A percentile compares a stretch with the other conserved stretches of the same genome.
Conservation (phyloP, 1,284 basidiomycete genomes). For the Butyriboletus appendiculatus region DNA sequence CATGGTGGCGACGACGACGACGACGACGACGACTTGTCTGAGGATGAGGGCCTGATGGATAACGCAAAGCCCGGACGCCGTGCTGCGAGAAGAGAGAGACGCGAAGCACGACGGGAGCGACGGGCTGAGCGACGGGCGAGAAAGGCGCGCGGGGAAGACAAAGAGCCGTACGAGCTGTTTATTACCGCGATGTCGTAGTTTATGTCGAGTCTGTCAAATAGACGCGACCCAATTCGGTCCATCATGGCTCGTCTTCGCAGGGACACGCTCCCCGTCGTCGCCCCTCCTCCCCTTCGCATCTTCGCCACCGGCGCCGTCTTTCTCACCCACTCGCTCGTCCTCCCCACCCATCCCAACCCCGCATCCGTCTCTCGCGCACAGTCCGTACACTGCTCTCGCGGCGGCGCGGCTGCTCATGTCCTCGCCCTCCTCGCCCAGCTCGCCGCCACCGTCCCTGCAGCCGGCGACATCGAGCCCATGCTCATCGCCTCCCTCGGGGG, state of each 20-base stretch:
- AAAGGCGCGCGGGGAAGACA: slow-evolving; percentile 18
- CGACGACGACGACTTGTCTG: slow-evolving; percentile 2
- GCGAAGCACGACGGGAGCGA: slow-evolving; percentile 7
- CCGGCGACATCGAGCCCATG: slow-evolving; percentile 56
- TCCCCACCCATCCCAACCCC: slow-evolving; percentile 63
- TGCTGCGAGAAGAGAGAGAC: slow-evolving; percentile 13
- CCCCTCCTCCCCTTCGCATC: slow-evolving; percentile 45
- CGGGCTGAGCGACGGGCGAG: slow-evolving; percentile 14
- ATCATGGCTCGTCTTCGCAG: slow-evolving; percentile 35
- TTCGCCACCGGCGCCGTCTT: slow-evolving; percentile 79
- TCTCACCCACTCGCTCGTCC: slow-evolving; percentile 64
- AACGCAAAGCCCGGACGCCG: slow-evolving; percentile 1
- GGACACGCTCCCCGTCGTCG: slow-evolving; percentile 37
- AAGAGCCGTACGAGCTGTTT: slow-evolving; percentile 25
- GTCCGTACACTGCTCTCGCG: slow-evolving; percentile 62
- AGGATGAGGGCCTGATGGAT: slow-evolving; percentile 3
- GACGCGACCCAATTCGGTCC: neutral
- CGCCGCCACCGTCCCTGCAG: slow-evolving; percentile 18
- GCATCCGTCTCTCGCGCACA: slow-evolving; percentile 64
- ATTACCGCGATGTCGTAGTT: slow-evolving; percentile 3
- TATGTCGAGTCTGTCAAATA: too few species aligned
- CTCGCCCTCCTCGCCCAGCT: slow-evolving; percentile 75
- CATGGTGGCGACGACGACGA: neutral
- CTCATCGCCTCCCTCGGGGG: slow-evolving; percentile 75
- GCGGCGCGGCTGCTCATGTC: slow-evolving; percentile 69